These are phyloP conservation scores for Pseudogymnoascus sp. DNA, from an alignment of 2,329 filamentous ascomycete genomes.

Conservation along the genomic window DNA sequence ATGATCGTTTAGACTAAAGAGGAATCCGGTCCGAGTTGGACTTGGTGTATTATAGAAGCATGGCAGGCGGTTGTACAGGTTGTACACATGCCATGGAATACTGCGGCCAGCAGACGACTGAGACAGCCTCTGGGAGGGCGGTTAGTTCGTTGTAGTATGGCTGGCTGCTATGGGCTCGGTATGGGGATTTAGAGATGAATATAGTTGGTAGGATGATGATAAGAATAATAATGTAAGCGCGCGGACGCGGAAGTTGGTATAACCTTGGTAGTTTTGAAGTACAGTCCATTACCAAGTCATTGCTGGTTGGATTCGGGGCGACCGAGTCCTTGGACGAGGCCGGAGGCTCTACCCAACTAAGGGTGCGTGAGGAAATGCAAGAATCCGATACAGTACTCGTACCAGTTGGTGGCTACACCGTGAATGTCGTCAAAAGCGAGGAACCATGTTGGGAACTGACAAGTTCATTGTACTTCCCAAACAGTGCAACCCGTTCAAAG, in stretches of 20 bases:
- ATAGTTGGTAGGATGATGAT: not conserved
- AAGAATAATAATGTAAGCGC: not conserved
- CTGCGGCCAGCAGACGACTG: not conserved
- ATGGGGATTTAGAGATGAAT: not conserved
- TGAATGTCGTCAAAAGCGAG: not conserved
- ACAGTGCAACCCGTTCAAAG: not conserved
- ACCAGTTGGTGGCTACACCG: not conserved
- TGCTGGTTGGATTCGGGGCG: not conserved
- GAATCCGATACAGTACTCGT: not conserved
- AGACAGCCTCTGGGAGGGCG: not conserved
- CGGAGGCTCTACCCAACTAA: not conserved
- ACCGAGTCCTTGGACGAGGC: not conserved
- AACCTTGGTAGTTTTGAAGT: not conserved
- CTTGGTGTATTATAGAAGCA: constrained; percentile 2
- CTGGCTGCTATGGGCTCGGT: not conserved
- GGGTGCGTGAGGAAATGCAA: not conserved
- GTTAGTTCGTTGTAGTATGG: not conserved
- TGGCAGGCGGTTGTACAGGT: not conserved
- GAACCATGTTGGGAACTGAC: not conserved
- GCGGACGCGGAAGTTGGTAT: not conserved
- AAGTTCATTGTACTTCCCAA: not conserved
- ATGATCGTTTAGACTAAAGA: constrained; percentile 20
- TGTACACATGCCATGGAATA: not conserved
- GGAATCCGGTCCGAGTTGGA: not conserved
- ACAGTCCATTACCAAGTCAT: not conserved